Conservation (phyloP, 805 yeast genomes). For the Candida incommunis region DNA sequence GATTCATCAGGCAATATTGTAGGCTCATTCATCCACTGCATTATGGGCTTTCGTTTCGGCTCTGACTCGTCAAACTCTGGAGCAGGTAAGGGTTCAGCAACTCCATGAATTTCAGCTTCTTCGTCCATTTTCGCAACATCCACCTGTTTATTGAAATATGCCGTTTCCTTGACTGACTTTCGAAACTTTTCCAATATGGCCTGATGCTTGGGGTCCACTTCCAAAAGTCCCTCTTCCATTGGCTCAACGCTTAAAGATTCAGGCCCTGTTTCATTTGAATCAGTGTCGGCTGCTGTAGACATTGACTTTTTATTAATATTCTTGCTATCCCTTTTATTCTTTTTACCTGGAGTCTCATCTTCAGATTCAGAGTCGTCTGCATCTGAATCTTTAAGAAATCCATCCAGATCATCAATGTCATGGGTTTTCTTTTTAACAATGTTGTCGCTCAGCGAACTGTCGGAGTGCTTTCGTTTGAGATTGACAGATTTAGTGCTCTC, state of each 20-base stretch:
- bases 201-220: slow-evolving; percentile 29
- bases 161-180: slow-evolving; percentile 10
- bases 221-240: slow-evolving; percentile 6
- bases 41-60: slow-evolving; percentile 6
- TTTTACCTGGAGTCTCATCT: slow-evolving; percentile 7
- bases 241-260: no score
- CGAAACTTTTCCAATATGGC: slow-evolving; percentile 39
- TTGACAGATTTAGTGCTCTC: no score
- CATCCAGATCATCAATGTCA: slow-evolving; percentile 8
- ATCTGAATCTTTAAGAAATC: slow-evolving; percentile 6
- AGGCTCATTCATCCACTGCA: slow-evolving; percentile 50
- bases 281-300: neutral
- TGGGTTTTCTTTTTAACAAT: slow-evolving; percentile 5
- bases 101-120: slow-evolving; percentile 9
- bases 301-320: neutral
- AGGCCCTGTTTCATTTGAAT: no score
- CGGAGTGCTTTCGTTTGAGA: neutral
- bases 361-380: slow-evolving; percentile 11
- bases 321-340: slow-evolving; percentile 5
- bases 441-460: neutral
- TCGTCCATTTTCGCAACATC: slow-evolving; percentile 5
- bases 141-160: slow-evolving; percentile 3
- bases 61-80: slow-evolving; percentile 4
- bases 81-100: neutral
- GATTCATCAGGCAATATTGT: slow-evolving; percentile 6